Evolutionary conservation across 2,329 filamentous ascomycete species (phyloP).

Genomic region (Chalara sp.): DNA sequence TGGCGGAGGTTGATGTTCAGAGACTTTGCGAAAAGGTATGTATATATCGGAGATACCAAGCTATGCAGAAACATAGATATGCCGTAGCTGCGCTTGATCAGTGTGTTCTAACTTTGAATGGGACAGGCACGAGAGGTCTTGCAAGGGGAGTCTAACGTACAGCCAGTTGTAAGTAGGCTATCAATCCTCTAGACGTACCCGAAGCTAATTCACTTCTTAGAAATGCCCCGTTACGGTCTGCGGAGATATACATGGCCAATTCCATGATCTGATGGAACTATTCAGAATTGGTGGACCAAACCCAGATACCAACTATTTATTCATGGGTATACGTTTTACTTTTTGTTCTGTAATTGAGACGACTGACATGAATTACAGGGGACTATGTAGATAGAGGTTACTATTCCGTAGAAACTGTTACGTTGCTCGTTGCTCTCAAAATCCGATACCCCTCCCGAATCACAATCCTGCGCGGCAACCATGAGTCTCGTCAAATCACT

Average conservation of each 20-base stretch:
- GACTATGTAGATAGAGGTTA: conserved; percentile 99
- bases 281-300: conserved; percentile 99
- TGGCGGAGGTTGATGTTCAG: conserved; percentile 90
- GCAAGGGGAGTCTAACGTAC: conserved; percentile 96
- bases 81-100: neutral
- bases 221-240: conserved; percentile 99
- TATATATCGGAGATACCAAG: conserved; percentile 19
- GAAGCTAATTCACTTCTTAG: conserved; percentile 35
- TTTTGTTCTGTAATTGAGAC: neutral
- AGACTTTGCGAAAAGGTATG: conserved; percentile 94
- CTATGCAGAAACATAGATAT: conserved; percentile 3
- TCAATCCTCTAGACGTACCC: conserved; percentile 21
- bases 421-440: conserved; percentile 91
- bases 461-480: conserved; percentile 96
- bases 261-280: conserved; percentile 98
- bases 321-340: conserved; percentile 68
- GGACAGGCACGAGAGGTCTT: conserved; percentile 88
- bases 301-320: conserved; percentile 97
- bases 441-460: conserved; percentile 97
- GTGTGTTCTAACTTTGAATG: conserved; percentile 11
- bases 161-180: conserved; percentile 73
- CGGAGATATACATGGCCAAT: conserved; percentile 98
- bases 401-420: conserved; percentile 98
- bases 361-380: conserved; percentile 43
- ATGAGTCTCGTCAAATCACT: conserved; percentile 98